Conservation (phyloP, 305 asterid species). For the Ilex paraguariensis region DNA sequence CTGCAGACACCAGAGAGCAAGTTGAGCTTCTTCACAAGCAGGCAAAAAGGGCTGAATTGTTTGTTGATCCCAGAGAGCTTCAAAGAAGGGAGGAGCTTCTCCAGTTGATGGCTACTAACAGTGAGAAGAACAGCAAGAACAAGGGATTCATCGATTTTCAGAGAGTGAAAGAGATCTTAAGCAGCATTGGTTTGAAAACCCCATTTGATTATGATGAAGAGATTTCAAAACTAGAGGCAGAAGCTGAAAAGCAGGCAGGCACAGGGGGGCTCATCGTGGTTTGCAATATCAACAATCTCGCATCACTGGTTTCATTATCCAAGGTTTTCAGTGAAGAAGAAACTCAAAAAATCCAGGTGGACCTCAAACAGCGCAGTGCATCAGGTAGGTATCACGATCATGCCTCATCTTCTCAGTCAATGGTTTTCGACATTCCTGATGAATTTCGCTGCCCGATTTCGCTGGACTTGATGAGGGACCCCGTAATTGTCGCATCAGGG, state of each 20-base stretch:
- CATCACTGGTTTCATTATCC: conserved; percentile 47
- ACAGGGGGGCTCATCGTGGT: conserved; percentile 73
- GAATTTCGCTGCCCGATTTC: conserved; percentile 79
- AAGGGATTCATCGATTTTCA: conserved; percentile 36
- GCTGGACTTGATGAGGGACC: conserved; percentile 76
- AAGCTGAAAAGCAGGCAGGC: conserved; percentile 78
- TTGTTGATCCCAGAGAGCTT: conserved; percentile 38
- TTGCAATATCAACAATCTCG: conserved; percentile 57
- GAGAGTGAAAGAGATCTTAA: conserved; percentile 31
- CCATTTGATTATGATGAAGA: conserved; percentile 48
- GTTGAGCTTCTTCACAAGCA: conserved; percentile 73
- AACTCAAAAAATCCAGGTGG: conserved; percentile 24
- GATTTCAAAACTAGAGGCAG: conserved; percentile 53
- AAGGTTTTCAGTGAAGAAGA: conserved; percentile 26
- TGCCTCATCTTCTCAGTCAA: conserved; percentile 33
- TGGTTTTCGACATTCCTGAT: conserved; percentile 45
- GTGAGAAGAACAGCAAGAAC: conserved; percentile 30
- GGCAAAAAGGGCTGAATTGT: conserved; percentile 44
- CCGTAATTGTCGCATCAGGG: conserved; percentile 77
- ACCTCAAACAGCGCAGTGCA: conserved; percentile 32
- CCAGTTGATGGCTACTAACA: conserved; percentile 31
- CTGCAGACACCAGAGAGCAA: conserved; percentile 67
- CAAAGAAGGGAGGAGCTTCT: conserved; percentile 48
- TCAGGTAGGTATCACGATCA: conserved; percentile 26
- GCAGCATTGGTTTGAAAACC: conserved; percentile 47